A percentile compares a stretch with the other conserved stretches of the same genome.
phyloP scores from a whole-genome alignment of 2,329 filamentous ascomycete species.

The Stachybotrys echinatus region DNA sequence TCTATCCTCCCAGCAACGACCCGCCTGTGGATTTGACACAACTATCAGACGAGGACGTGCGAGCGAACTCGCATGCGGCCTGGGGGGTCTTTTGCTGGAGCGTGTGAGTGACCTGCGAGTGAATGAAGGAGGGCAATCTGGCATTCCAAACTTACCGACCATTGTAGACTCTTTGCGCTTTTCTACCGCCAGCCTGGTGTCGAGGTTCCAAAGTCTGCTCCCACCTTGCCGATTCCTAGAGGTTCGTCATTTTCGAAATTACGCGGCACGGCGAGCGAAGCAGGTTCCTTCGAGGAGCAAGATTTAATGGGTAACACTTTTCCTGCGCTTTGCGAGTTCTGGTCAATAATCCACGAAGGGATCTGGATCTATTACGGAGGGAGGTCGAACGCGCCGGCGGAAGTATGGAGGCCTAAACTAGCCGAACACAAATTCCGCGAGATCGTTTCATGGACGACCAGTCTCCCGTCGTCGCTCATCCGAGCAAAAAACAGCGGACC shows the following conservation, averaged over 20 bases:
- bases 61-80: conserved; percentile 14
- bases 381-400: conserved; percentile 1
- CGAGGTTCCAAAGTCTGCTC: conserved; percentile 13
- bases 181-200: conserved; percentile 30
- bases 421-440: conserved; percentile 32
- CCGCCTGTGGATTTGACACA: conserved; percentile 4
- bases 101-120: conserved; percentile 18
- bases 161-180: conserved; percentile 19
- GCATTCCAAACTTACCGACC: not conserved
- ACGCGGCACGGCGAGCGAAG: not conserved
- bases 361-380: conserved; percentile 18
- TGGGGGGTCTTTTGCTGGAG: conserved; percentile 32
- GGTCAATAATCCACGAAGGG: conserved; percentile 31
- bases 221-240: conserved; percentile 12
- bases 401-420: conserved; percentile 13
- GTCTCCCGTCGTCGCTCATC: conserved; percentile 18
- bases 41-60: conserved; percentile 3
- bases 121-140: not conserved
- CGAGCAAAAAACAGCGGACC: conserved; percentile 15
- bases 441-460: conserved; percentile 30
- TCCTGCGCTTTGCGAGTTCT: conserved; percentile 26
- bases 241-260: too few relatives aligned
- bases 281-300: conserved; percentile 5
- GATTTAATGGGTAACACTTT: conserved; percentile 21
- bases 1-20: conserved; percentile 17